phyloP scores from a whole-genome alignment of 2,329 filamentous ascomycete species.

The Aureobasidium leucospermi region DNA sequence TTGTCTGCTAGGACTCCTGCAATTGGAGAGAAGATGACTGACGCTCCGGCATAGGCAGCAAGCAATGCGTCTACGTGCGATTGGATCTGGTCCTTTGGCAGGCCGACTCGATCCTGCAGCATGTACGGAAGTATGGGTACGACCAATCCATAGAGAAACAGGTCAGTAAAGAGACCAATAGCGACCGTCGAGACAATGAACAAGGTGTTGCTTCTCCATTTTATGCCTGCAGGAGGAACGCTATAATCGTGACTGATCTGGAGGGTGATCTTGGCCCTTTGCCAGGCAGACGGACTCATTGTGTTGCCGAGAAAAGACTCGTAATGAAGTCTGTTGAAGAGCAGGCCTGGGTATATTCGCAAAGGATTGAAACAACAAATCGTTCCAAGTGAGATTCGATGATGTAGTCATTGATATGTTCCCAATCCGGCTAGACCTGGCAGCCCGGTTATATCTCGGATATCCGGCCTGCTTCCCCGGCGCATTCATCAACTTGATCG shows the following conservation, averaged over 20 bases:
- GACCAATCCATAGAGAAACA: slow-evolving; percentile 54
- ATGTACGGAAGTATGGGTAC: slow-evolving; percentile 54
- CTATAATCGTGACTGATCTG: slow-evolving; percentile 29
- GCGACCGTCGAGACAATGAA: slow-evolving; percentile 54
- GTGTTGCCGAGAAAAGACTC: background rate
- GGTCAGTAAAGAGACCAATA: slow-evolving; percentile 49
- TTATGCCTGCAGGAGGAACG: slow-evolving; percentile 30
- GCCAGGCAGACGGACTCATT: background rate
- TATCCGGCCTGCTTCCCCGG: background rate
- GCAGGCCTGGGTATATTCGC: too few species aligned
- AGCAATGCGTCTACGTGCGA: slow-evolving; percentile 47
- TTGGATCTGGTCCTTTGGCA: slow-evolving; percentile 45
- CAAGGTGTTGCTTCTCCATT: slow-evolving; percentile 50
- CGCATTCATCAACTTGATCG: background rate
- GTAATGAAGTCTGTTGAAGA: background rate
- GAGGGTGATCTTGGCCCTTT: slow-evolving; percentile 26
- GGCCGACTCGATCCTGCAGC: slow-evolving; percentile 43
- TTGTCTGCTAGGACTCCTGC: slow-evolving; percentile 51
- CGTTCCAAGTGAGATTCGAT: background rate
- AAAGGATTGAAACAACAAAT: too few species aligned
- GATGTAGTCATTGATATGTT: background rate
- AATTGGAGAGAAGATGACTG: slow-evolving; percentile 44
- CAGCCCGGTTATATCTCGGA: background rate
- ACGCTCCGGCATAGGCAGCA: slow-evolving; percentile 48
- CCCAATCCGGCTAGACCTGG: background rate